Evolutionary conservation across 177 flowering plant genomes (phyloP), one percentile per base, ranked within the genome.

Genomic region (Vitis hybrid): DNA sequence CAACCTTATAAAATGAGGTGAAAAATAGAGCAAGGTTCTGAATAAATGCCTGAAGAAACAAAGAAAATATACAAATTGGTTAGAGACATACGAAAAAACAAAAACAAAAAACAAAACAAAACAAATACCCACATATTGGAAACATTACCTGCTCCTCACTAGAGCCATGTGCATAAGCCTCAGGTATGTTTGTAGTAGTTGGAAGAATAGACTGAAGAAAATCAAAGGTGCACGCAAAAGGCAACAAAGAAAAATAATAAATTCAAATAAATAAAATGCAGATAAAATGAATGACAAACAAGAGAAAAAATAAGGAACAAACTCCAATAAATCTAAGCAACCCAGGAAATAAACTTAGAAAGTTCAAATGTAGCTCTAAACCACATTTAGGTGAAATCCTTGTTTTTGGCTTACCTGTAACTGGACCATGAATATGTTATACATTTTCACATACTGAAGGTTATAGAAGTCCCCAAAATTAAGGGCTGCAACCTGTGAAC

Each of bases 1-100:
- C 82, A 79, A 56, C 99, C 99, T 93, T 93, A 68, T 62, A 96
- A 75, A 96, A 93, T 59, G 99, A 87, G 57, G 99, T 92, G 80
- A 96, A 93, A 73, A 96, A 96, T 61, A 96, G 79, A 2, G 98
- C 99, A 76, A 96, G 71, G 63, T 96, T 96, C 79, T 96, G 99
- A 73, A 93, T 92, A 72, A 96, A 96, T 72, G 95, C 97, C 99
- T 96, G 94, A 52, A 82, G 11, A 64, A 76, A 67, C 61, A 45
- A 4, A 55, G 66, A 33, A 52, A 39, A 56, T 3, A 31, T 18
- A 51, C 49, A 18, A 31, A 5, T 48, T 26, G 26, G 62, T 39
- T 61, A 26, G 29, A 39, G 21, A 3, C 29, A 67, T 45, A 8
- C 31, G 31, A 33, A 45, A 15, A n/a, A 22, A 50, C n/a, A 13